Percentiles rank a stretch among this genome's conserved stretches.
These are phyloP conservation scores for Solanum ossicruentum DNA, from an alignment of 257 asterid genomes.

Conservation along the genomic window DNA sequence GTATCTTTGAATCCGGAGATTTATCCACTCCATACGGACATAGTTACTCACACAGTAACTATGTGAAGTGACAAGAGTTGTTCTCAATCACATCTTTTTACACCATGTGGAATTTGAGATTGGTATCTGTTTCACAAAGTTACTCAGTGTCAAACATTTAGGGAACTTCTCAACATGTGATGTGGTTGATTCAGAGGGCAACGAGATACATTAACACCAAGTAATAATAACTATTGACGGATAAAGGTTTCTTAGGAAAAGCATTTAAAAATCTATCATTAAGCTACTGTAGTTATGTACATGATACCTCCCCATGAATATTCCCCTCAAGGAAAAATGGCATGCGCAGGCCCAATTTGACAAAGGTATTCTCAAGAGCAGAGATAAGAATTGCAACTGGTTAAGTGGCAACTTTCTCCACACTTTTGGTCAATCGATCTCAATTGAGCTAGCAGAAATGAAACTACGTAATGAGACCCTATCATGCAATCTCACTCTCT, in stretches of 20 bases:
- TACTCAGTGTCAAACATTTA: neutral
- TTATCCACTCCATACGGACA: neutral
- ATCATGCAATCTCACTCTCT: neutral
- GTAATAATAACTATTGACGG: neutral
- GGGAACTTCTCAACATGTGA: neutral
- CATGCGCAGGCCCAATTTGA: neutral
- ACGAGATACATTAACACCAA: neutral
- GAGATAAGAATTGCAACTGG: neutral
- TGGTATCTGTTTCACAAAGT: neutral
- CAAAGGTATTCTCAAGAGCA: neutral
- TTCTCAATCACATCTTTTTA: neutral
- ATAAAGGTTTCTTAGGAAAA: neutral
- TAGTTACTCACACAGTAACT: no score
- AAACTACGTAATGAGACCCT: neutral
- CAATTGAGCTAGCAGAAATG: neutral
- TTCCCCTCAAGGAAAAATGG: neutral
- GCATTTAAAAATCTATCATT: neutral
- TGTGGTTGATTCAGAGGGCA: neutral
- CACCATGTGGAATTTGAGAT: neutral
- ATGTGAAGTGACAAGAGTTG: neutral
- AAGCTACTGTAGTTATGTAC: neutral
- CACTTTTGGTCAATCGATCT: neutral
- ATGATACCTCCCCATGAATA: neutral
- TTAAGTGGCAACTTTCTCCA: neutral
- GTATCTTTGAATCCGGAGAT: neutral